Conservation (phyloP, 768 basidiomycete genomes). For the Lentinus brumalis region DNA sequence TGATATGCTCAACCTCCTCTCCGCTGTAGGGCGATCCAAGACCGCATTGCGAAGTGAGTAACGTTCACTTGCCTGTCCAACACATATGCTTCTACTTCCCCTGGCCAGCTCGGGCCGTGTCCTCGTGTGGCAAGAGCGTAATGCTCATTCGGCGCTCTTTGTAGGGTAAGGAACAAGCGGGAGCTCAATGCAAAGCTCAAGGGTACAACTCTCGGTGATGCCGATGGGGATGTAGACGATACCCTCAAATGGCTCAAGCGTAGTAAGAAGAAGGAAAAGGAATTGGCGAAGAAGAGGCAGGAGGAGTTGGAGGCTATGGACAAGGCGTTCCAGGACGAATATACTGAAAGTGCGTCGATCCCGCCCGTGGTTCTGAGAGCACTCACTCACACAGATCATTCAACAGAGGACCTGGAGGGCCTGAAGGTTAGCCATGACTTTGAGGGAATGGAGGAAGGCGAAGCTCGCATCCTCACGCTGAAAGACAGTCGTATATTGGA, state of each 20-base stretch:
- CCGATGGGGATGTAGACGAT: conserved; percentile 75
- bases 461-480: conserved; percentile 93
- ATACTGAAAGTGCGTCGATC: conserved; percentile 76
- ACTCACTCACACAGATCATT: neutral
- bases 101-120: conserved; percentile 32
- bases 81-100: conserved; percentile 32
- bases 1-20: conserved; percentile 21
- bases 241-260: conserved; percentile 90
- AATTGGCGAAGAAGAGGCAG: conserved; percentile 80
- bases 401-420: conserved; percentile 83
- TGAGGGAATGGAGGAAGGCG: conserved; percentile 88
- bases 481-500: conserved; percentile 96
- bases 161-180: conserved; percentile 89
- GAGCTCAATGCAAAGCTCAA: conserved; percentile 92
- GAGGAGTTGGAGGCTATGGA: conserved; percentile 86
- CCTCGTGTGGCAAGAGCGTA: conserved; percentile 41
- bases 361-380: neutral
- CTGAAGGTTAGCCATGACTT: conserved; percentile 97
- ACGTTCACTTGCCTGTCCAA: conserved; percentile 18
- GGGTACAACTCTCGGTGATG: conserved; percentile 90
- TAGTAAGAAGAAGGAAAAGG: conserved; percentile 89
- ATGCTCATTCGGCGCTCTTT: conserved; percentile 37
- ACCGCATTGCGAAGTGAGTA: conserved; percentile 89
- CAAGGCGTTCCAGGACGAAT: conserved; percentile 71
- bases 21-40: conserved; percentile 59